Base-by-base conservation (phyloP, 169 alveolate genomes). In the Plasmodium cynomolgi region DNA sequence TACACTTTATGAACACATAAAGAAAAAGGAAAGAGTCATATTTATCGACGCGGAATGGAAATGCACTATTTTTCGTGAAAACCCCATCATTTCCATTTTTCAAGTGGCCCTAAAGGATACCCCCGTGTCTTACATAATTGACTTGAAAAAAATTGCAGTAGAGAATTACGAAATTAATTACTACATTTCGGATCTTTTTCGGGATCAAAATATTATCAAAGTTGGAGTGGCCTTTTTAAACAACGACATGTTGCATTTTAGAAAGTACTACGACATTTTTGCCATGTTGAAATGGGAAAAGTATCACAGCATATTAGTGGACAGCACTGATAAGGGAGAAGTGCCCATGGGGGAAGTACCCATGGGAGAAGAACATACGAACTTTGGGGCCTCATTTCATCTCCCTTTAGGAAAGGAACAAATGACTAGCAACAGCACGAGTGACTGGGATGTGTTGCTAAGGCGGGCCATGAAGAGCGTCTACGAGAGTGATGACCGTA, bases 1-100 rank as follows among this genome's bases (percentile, higher is more conserved):
- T 17, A 33, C 5, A 0, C 44, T 86, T 54, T 86, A 86, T 86
- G 93, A 77, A 54, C 26, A 86, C 44, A 86, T 86, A 17, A 86
- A 77, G 81, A 74, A 86, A 58, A 54, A 74, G 39, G 93, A 86
- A 68, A 86, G 81, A 39, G 58, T 86, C 26, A 75, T 86, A 50
- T 86, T 86, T 77, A 79, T 86, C 11, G 93, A 86, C 44, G 85
- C 93, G 7, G 93, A 86, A 77, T 86, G 93, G 93, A 86, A 86
- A 34, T 86, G 93, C 71, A 13, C 93, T 0, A 26, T 86, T 31
- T 86, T 86, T 77, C 31, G 93, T n/a, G 93, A 86, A 33, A 86
- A 54, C 8, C 86, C 93, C 3, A 86, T 86, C 9, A 56, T 86
- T 17, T 86, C 93, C 0, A 86, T 86, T 75, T 77, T 86, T 75